Evolutionary conservation across 2,329 filamentous ascomycete genomes (phyloP).

Genomic region (Calonectria henricotiae): DNA sequence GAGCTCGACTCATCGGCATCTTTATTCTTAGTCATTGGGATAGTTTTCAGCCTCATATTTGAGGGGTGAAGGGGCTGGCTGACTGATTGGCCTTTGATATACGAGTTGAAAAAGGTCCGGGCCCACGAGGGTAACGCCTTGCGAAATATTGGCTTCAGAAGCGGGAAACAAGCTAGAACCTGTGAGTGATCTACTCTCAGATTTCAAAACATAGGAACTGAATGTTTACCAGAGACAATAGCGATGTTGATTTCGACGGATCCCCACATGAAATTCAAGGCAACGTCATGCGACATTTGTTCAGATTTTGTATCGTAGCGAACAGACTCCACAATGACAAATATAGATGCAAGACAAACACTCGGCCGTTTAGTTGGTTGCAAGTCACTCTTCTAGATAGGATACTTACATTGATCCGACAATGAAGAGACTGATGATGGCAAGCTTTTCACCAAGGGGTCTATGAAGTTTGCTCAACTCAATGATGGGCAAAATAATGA

Average conservation of each 20-base stretch:
- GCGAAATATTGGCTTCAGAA: slow-evolving; percentile 9
- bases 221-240: slow-evolving; percentile 45
- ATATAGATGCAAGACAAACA: slow-evolving; percentile 50
- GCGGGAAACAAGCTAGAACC: slow-evolving; percentile 14
- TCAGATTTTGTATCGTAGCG: slow-evolving; percentile 38
- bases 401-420: slow-evolving; percentile 50
- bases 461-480: slow-evolving; percentile 52
- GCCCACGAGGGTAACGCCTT: slow-evolving; percentile 1
- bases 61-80: not conserved
- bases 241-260: slow-evolving; percentile 51
- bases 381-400: not conserved
- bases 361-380: slow-evolving; percentile 34
- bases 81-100: slow-evolving; percentile 8
- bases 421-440: slow-evolving; percentile 49
- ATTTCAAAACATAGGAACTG: not conserved
- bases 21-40: not conserved
- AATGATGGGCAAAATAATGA: slow-evolving; percentile 52
- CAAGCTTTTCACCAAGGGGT: slow-evolving; percentile 47
- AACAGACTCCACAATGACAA: slow-evolving; percentile 45
- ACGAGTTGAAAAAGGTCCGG: not conserved
- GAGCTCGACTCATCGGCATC: slow-evolving; percentile 4
- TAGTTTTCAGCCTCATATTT: not conserved
- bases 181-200: not conserved
- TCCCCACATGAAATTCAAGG: slow-evolving; percentile 49
- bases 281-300: slow-evolving; percentile 47